phyloP scores from a whole-genome alignment of 495 filamentous ascomycete species.

The Penicillium maclennaniae region DNA sequence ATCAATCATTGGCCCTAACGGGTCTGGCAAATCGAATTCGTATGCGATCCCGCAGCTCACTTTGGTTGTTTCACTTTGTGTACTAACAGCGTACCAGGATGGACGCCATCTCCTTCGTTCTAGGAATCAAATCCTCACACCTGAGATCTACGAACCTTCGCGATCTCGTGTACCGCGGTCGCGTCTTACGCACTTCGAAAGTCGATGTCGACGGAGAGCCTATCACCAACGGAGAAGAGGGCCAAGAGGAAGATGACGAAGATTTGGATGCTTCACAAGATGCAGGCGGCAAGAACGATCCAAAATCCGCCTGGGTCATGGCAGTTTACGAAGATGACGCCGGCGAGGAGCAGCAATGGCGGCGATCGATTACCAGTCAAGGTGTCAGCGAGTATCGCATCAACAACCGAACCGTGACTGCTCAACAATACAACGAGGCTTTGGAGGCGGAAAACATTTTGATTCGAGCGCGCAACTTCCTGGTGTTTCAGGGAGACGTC shows the following conservation, averaged over 20 bases:
- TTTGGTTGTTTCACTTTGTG: neutral
- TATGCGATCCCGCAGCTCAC: conserved; percentile 42
- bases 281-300: conserved; percentile 62
- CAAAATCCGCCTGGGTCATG: conserved; percentile 96
- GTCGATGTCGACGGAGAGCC: conserved; percentile 86
- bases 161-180: conserved; percentile 93
- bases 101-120: conserved; percentile 98
- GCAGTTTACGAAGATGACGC: conserved; percentile 98
- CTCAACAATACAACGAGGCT: conserved; percentile 88
- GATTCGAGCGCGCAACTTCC: conserved; percentile 95
- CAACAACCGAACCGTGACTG: conserved; percentile 84
- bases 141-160: conserved; percentile 91
- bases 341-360: conserved; percentile 93
- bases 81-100: conserved; percentile 57
- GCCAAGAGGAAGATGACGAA: conserved; percentile 41
- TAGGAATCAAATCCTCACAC: conserved; percentile 97
- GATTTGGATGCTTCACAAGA: conserved; percentile 42
- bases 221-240: conserved; percentile 49
- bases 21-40: conserved; percentile 99
- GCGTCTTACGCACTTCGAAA: conserved; percentile 85
- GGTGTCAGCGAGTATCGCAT: conserved; percentile 95
- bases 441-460: conserved; percentile 93
- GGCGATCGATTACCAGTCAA: conserved; percentile 82
- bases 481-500: conserved; percentile 98
- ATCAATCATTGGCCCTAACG: conserved; percentile 98